Evolutionary conservation across 2,329 filamentous ascomycete genomes (phyloP).

Genomic region (Akanthomyces uredinophilus): DNA sequence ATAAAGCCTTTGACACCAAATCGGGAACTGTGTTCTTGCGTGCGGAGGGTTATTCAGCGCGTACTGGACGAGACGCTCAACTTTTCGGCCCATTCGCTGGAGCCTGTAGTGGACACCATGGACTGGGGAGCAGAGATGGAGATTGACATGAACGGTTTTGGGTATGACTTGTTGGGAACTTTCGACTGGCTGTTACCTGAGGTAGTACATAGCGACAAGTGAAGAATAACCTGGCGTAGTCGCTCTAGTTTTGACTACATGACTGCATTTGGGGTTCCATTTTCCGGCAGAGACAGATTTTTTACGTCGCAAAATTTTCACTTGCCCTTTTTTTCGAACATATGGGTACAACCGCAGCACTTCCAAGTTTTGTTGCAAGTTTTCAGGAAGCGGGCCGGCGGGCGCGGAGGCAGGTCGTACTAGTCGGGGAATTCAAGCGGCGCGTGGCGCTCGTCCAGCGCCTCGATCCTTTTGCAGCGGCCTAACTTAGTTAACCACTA

Average conservation of each 20-base stretch:
- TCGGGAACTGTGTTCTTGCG: not conserved
- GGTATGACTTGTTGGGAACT: not conserved
- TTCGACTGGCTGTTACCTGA: not conserved
- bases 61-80: not conserved
- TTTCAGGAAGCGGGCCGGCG: no score
- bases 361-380: no score
- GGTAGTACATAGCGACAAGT: not conserved
- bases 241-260: not conserved
- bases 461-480: no score
- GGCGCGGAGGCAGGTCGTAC: no score
- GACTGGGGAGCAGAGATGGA: not conserved
- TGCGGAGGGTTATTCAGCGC: not conserved
- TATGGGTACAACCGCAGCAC: no score
- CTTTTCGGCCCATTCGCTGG: not conserved
- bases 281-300: no score
- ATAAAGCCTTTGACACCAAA: not conserved
- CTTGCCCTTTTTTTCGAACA: no score
- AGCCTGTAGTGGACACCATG: not conserved
- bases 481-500: no score
- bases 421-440: no score
- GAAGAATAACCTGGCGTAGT: not conserved
- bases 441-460: no score
- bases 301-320: no score
- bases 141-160: not conserved
- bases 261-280: not conserved